Evolutionary conservation across 371 early-diverging fungal species (phyloP).

Genomic region (Gilbertella persicaria): DNA sequence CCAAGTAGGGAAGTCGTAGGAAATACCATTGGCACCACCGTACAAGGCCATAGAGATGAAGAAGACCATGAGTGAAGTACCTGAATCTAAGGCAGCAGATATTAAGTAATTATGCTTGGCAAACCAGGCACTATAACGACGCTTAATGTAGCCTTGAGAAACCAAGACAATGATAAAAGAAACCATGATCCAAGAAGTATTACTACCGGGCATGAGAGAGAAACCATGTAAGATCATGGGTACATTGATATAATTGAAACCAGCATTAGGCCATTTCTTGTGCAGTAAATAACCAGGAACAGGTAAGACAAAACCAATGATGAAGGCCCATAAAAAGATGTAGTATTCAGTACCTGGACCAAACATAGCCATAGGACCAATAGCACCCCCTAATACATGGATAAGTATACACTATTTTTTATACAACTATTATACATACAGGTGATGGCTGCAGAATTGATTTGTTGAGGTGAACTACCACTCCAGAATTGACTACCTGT

Average conservation of each 20-base stretch:
- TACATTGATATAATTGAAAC: slow-evolving; percentile 42
- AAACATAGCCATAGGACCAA: slow-evolving; percentile 76
- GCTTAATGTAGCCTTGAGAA: slow-evolving; percentile 50
- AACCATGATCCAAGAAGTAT: slow-evolving; percentile 42
- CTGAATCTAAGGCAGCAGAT: slow-evolving; percentile 62
- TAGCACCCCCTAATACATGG: too few relatives aligned
- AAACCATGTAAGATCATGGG: slow-evolving; percentile 53
- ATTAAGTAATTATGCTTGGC: slow-evolving; percentile 58
- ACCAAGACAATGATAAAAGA: slow-evolving; percentile 38
- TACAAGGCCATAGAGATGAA: slow-evolving; percentile 50
- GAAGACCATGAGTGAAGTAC: slow-evolving; percentile 55
- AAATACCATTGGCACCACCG: slow-evolving; percentile 48
- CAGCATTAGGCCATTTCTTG: slow-evolving; percentile 36
- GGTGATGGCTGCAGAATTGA: slow-evolving; percentile 62
- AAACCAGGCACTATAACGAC: slow-evolving; percentile 51
- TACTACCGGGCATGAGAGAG: slow-evolving; percentile 43
- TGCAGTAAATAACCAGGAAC: slow-evolving; percentile 37
- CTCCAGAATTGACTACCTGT: slow-evolving; percentile 57
- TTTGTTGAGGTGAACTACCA: slow-evolving; percentile 44
- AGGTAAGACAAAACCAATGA: slow-evolving; percentile 34
- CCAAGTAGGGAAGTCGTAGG: slow-evolving; percentile 51
- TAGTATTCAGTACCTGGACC: slow-evolving; percentile 65
- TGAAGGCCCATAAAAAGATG: slow-evolving; percentile 52
- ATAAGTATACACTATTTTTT: too few relatives aligned
- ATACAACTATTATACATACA: too few relatives aligned